Conservation (phyloP, 2,329 filamentous ascomycete genomes). For the Fusarium concolor region DNA sequence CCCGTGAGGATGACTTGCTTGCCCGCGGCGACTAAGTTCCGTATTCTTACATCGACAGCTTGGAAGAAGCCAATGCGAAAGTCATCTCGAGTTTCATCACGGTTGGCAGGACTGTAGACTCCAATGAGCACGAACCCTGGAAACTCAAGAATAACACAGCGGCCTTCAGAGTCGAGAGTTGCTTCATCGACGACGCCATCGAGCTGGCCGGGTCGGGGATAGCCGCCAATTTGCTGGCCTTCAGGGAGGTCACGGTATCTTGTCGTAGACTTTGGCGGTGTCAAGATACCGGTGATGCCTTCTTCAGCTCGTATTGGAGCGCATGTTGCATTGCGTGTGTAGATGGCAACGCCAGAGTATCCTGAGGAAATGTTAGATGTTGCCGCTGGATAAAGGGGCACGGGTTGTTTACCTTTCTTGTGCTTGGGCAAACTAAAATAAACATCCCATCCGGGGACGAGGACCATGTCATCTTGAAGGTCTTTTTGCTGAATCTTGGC, state of each 20-base stretch:
- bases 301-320: conserved; percentile 91
- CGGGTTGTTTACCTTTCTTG: conserved; percentile 78
- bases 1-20: conserved; percentile 89
- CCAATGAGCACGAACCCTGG: conserved; percentile 94
- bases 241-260: conserved; percentile 80
- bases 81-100: conserved; percentile 83
- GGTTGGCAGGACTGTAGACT: conserved; percentile 90
- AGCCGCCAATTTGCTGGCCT: conserved; percentile 86
- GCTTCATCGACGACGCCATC: conserved; percentile 72
- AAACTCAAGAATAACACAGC: conserved; percentile 92
- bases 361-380: conserved; percentile 61
- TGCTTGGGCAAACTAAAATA: conserved; percentile 93
- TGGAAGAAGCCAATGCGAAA: conserved; percentile 85
- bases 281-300: conserved; percentile 86
- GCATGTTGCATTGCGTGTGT: conserved; percentile 88
- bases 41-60: conserved; percentile 83
- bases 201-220: conserved; percentile 78
- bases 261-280: conserved; percentile 75
- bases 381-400: not conserved
- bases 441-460: conserved; percentile 94
- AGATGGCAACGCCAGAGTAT: conserved; percentile 95
- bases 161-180: conserved; percentile 87
- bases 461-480: conserved; percentile 92
- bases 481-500: conserved; percentile 96
- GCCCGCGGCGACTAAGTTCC: conserved; percentile 82